Percentiles rank a stretch among this genome's conserved stretches.
These are phyloP conservation scores for Neofusicoccum sp. DNA, from an alignment of 2,329 filamentous ascomycete genomes.

Conservation along the genomic window DNA sequence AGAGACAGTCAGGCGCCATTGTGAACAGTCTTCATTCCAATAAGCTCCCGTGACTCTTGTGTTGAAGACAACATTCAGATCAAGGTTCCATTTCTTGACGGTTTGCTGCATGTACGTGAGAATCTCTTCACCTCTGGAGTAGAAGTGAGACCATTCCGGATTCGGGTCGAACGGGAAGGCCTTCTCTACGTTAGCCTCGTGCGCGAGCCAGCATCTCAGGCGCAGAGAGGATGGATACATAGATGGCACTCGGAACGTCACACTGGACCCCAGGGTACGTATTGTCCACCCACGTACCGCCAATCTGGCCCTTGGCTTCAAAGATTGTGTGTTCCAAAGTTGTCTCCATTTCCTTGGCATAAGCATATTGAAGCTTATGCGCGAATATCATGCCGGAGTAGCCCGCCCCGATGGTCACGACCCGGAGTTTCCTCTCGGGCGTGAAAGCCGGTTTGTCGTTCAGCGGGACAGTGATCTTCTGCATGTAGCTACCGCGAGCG, in stretches of 20 bases:
- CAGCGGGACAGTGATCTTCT: not conserved
- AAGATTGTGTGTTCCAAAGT: conserved; percentile 43
- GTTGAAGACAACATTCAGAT: conserved; percentile 42
- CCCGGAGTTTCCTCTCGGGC: conserved; percentile 16
- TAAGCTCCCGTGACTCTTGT: conserved; percentile 40
- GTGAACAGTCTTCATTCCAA: conserved; percentile 42
- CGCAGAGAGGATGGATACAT: conserved; percentile 3
- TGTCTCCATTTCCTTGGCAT: conserved; percentile 45
- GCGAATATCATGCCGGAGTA: conserved; percentile 44
- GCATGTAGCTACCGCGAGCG: not conserved
- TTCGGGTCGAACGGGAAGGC: conserved; percentile 48
- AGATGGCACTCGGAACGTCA: conserved; percentile 1
- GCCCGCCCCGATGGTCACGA: conserved; percentile 37
- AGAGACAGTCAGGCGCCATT: conserved; percentile 43
- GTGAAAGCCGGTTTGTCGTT: not conserved
- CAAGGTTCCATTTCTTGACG: conserved; percentile 44
- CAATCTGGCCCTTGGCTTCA: conserved; percentile 44
- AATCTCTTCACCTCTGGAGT: conserved; percentile 45
- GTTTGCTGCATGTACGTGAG: conserved; percentile 44
- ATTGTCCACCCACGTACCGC: conserved; percentile 48
- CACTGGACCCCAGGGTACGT: conserved; percentile 46
- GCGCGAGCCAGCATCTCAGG: not conserved
- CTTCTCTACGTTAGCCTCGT: conserved; percentile 10
- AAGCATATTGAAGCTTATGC: conserved; percentile 47
- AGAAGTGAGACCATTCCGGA: conserved; percentile 47